phyloP scores from a whole-genome alignment of 2,329 filamentous ascomycete genomes.

The Aspergillus flavus region DNA sequence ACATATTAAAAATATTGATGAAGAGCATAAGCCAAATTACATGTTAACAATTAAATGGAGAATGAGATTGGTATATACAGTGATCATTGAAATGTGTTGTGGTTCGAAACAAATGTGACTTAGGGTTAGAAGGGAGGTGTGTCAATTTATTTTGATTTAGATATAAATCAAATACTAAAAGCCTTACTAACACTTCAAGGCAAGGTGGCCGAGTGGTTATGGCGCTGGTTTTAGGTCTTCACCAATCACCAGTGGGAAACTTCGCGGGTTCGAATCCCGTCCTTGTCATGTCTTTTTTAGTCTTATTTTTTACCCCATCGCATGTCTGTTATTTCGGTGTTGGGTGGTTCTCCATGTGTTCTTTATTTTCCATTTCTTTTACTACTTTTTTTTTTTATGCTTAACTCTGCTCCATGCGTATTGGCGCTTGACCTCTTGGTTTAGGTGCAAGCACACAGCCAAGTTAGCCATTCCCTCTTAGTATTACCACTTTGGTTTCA shows the following conservation, averaged over 20 bases:
- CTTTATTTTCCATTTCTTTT: neutral
- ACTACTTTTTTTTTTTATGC: too few relatives aligned
- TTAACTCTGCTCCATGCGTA: too few relatives aligned
- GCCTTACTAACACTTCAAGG: neutral
- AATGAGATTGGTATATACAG: neutral
- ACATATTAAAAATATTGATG: too few relatives aligned
- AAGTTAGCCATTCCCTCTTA: too few relatives aligned
- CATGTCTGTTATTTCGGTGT: neutral
- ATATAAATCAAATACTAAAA: fast-evolving
- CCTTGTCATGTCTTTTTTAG: constrained; percentile 7
- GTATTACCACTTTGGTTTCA: too few relatives aligned
- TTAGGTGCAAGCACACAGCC: too few relatives aligned
- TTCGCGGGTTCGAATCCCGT: constrained; percentile 16
- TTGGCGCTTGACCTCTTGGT: too few relatives aligned
- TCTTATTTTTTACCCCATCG: neutral
- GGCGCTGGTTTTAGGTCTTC: constrained; percentile 12
- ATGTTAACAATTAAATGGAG: neutral
- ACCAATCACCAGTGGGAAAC: constrained; percentile 11
- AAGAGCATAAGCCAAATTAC: too few relatives aligned
- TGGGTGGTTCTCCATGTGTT: neutral
- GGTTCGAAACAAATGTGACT: neutral
- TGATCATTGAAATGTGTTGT: neutral
- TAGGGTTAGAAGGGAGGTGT: neutral
- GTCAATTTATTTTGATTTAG: neutral
- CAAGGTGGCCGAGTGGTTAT: constrained; percentile 16